Percentiles rank a stretch among this genome's conserved stretches.
These are phyloP conservation scores for Pseudocercospora ulei DNA, from an alignment of 2,329 filamentous ascomycete genomes.

Conservation along the genomic window DNA sequence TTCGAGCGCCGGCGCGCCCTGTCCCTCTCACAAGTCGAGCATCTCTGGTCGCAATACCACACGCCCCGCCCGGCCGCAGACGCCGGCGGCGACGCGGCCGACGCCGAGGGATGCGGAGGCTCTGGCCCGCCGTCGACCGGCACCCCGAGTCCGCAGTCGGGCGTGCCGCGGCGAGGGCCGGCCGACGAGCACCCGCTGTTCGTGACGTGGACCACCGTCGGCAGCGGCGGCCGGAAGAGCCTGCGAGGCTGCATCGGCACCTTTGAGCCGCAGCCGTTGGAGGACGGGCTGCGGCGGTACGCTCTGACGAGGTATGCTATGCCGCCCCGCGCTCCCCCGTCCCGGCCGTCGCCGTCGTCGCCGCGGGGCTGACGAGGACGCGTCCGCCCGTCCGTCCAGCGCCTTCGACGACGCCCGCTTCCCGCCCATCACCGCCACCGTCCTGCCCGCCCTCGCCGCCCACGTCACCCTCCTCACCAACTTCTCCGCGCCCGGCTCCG, in stretches of 20 bases:
- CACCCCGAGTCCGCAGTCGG: conserved; percentile 41
- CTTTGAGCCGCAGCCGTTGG: conserved; percentile 67
- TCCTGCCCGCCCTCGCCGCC: conserved; percentile 60
- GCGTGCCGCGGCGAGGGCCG: conserved; percentile 33
- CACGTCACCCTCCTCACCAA: conserved; percentile 60
- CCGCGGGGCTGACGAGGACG: neutral
- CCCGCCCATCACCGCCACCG: conserved; percentile 55
- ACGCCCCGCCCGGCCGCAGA: conserved; percentile 29
- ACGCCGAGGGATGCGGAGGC: conserved; percentile 26
- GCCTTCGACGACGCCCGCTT: conserved; percentile 57
- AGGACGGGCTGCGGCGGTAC: conserved; percentile 65
- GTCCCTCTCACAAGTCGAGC: conserved; percentile 58
- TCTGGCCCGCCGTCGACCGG: conserved; percentile 26
- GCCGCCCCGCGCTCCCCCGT: too few relatives aligned
- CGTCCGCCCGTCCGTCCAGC: conserved; percentile 32
- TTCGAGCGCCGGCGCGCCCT: conserved; percentile 61
- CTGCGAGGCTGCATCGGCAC: conserved; percentile 95
- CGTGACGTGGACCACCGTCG: conserved; percentile 83
- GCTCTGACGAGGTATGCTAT: conserved; percentile 60
- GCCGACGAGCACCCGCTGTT: conserved; percentile 59
- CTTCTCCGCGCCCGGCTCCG: conserved; percentile 50
- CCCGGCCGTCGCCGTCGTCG: too few relatives aligned
- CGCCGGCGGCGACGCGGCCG: conserved; percentile 38
- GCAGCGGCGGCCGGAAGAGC: conserved; percentile 50
- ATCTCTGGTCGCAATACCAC: conserved; percentile 53